These are phyloP conservation scores for Microstroma glucosiphilum DNA, from an alignment of 1,284 basidiomycete genomes.

Conservation along the genomic window DNA sequence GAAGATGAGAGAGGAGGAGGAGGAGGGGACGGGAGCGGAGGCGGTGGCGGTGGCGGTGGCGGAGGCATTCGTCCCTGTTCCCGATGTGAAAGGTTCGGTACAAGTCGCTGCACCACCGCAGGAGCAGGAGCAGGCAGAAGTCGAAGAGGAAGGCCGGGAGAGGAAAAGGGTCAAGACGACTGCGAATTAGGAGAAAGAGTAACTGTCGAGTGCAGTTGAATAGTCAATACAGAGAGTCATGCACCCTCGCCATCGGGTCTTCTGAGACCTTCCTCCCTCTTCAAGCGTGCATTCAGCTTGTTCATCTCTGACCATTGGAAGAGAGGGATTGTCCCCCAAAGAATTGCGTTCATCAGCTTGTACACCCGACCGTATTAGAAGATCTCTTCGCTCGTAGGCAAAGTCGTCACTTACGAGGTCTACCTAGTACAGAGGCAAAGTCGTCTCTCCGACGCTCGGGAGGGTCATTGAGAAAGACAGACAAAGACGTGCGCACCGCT, in stretches of 20 bases:
- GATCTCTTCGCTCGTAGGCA: not conserved
- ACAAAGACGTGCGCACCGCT: not conserved
- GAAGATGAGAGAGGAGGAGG: not conserved
- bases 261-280: not conserved
- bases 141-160: not conserved
- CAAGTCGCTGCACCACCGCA: not conserved
- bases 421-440: not conserved
- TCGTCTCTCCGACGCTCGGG: not conserved
- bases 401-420: not conserved
- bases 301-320: not conserved
- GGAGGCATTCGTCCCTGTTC: not conserved
- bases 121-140: too few relatives aligned
- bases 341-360: not conserved
- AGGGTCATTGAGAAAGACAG: not conserved
- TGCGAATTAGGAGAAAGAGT: not conserved
- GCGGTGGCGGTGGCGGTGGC: not conserved
- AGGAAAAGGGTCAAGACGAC: not conserved
- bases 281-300: too few relatives aligned
- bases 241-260: not conserved
- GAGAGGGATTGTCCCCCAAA: not conserved
- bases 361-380: too few relatives aligned
- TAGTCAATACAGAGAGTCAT: not conserved
- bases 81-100: not conserved
- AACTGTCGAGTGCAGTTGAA: not conserved
- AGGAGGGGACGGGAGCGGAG: not conserved